Evolutionary conservation across 257 asterid genomes (phyloP), one percentile per base, ranked within the genome.

Genomic region (Plantago ovata): DNA sequence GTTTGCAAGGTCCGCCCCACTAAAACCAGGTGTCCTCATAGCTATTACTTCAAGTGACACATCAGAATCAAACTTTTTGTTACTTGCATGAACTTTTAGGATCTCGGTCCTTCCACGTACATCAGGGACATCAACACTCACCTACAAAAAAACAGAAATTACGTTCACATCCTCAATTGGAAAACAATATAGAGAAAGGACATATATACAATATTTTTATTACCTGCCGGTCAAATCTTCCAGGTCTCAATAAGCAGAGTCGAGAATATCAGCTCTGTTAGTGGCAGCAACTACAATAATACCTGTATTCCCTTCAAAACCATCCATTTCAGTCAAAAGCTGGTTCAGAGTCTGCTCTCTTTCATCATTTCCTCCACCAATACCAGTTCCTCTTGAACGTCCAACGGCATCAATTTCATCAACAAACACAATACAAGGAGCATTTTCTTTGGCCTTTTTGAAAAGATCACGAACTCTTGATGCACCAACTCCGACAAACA

Each of bases 351-450:
- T 93, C 79, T 89, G 99, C 64, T 89, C 99, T 76, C 99, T 89
- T 63, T 93, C 99, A 60, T 93, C 96, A 16, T 89, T 93, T 32
- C 97, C 99, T 73, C 97, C 99, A 36, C 99, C 97, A 53, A 93
- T 89, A 58, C 99, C 99, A 28, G 97, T 89, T 58, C 99, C 99
- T 83, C 99, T 86, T 69, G 86, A 97, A 28, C 96, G 79, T 62
- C 99, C 99, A 66, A 93, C 99, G 46, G 97, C 99, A 77, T 93
- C 99, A 67, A 93, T 93, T 79, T 93, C 99, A 81, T 93, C 97
- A 54, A 93, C 97, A 74, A 93, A 93, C 43, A 89, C 95, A 40
- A 93, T 89, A 75, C 99, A 93, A 0, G 99, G 99, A 43, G 99
- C 97, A 47, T 93, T 93, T 69, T 93, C 97, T 80, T 93, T 93